Evolutionary conservation across 345 rosid species (phyloP), one percentile per base, ranked within the genome.

Genomic region (Populus pruinosa): DNA sequence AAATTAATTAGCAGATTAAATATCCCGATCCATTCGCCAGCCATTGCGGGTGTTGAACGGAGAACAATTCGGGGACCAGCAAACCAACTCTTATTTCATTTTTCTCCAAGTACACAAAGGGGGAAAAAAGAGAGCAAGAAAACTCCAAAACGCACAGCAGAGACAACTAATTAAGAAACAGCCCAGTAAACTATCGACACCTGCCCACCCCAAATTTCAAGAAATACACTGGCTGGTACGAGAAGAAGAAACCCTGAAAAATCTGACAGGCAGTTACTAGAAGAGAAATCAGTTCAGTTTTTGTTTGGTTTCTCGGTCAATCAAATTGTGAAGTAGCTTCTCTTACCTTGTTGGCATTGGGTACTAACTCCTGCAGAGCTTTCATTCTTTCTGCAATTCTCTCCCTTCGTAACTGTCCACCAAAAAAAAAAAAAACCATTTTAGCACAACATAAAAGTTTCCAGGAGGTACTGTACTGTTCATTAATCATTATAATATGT

Each of bases 381-480:
- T 92, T 96, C 99, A 93, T 96, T 78, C 99, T 86, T 82, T 96
- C 99, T 64, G 99, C 98, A 65, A 96, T 96, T 78, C 99, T 89
- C 82, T 93, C 99, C 61, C 99, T 91, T 55, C 99, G 91, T 69
- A 93, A 80, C 99, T 96, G 94, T 66, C 23, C 27, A 50, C 21
- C 8, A 11, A 27, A 70, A 67, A 36, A 47, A n/a, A 53, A 65
- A 50, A 41, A 44, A 12, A 6, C 8, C 39, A 56, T 44, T 56
- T 78, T 41, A 36, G 36, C 25, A 8, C 68, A 12, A 13, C 5
- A 47, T 47, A 47, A 14, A 47, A 47, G 11, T 4, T 4, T 44
- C 16, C 16, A 47, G 1, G 50, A 12, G 50, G 50, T 4, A 14
- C 50, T 12, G 2, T 47, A 47, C 14, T 13, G 50, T 47, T 47